Base-by-base conservation (phyloP, 2,329 filamentous ascomycete species). In the Colletotrichum incanum region DNA sequence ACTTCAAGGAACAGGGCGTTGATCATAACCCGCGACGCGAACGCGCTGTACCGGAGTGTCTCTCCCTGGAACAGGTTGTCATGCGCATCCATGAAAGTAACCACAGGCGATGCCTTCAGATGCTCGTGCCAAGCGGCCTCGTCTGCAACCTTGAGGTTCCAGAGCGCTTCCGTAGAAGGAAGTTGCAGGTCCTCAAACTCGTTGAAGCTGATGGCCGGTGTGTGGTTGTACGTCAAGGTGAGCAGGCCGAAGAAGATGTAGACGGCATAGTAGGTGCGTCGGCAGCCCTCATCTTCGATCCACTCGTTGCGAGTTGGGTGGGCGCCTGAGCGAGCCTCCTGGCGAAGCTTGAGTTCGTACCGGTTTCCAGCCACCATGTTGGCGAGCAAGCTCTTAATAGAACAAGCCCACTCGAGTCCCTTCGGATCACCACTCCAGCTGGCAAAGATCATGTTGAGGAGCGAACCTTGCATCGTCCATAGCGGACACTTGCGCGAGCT, bases 381-480 rank as follows among this genome's bases (percentile, higher is more conserved):
- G 76, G 96, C 96, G 61, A 99, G 90, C 49, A 98, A 88, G 86
- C 95, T 97, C 89, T 98, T 98, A 84, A 99, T 98, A 2, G 96
- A 98, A 83, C 96, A 98, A 45, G 96, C 95, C 96, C 96, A 99
- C 82, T 99, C 96, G 3, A 99, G 88, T 47, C 96, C 96, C 84
- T 98, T 98, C 45, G 96, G 93, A 79, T 98, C 96, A 78, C 96
- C 96, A 81, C 96, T 98, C 96, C 96, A 99, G 86, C 95, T 98
- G 67, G 96, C 95, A 81, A 99, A 98, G 76, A 98, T 92, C 96
- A 98, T 98, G 87, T 99, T 99, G 71, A 99, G 87, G 65, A 99
- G 86, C 4, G 95, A 97, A 81, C 94, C 94, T 82, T 99, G 96
- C 94, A 98, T 98, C 59, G 96, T 96, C 96, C 96, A 98, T 18